phyloP scores from a whole-genome alignment of 345 rosid genomes.

The Eucalyptus regnans region DNA sequence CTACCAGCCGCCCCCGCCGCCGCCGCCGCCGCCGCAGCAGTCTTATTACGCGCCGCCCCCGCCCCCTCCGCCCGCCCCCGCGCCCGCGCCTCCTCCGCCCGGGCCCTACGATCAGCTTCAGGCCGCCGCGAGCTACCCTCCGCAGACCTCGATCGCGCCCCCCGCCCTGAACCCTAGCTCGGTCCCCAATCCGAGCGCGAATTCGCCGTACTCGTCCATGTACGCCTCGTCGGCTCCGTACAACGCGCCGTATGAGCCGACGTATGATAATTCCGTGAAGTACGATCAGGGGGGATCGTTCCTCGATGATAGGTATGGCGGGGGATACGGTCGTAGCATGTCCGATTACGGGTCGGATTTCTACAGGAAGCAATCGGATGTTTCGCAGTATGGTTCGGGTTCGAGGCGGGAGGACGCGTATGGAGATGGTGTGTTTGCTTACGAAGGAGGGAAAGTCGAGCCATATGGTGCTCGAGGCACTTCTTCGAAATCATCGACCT shows the following conservation, averaged over 20 bases:
- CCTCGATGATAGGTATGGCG: conserved; percentile 34
- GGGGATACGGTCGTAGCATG: conserved; percentile 19
- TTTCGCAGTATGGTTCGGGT: conserved; percentile 23
- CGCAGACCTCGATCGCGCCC: not conserved
- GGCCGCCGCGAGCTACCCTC: conserved; percentile 8
- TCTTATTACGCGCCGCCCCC: conserved; percentile 17
- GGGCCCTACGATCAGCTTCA: not conserved
- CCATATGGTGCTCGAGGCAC: conserved; percentile 97
- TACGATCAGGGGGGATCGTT: conserved; percentile 31
- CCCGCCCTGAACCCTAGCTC: conserved; percentile 11
- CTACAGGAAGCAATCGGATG: conserved; percentile 52
- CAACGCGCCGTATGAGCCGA: conserved; percentile 20
- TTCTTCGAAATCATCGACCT: conserved; percentile 58
- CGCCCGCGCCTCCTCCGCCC: not conserved
- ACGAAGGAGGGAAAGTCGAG: conserved; percentile 76
- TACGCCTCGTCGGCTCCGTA: conserved; percentile 30
- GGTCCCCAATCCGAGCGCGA: conserved; percentile 4
- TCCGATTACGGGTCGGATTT: conserved; percentile 51
- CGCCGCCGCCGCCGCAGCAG: conserved; percentile 17
- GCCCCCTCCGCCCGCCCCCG: not conserved
- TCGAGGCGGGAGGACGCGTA: conserved; percentile 36
- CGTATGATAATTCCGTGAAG: conserved; percentile 42
- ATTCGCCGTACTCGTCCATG: conserved; percentile 28
- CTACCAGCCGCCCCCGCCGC: conserved; percentile 38
- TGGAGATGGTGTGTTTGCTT: conserved; percentile 84